Evolutionary conservation across 306 rosid genomes (phyloP).

Genomic region (Mucuna pruriens): DNA sequence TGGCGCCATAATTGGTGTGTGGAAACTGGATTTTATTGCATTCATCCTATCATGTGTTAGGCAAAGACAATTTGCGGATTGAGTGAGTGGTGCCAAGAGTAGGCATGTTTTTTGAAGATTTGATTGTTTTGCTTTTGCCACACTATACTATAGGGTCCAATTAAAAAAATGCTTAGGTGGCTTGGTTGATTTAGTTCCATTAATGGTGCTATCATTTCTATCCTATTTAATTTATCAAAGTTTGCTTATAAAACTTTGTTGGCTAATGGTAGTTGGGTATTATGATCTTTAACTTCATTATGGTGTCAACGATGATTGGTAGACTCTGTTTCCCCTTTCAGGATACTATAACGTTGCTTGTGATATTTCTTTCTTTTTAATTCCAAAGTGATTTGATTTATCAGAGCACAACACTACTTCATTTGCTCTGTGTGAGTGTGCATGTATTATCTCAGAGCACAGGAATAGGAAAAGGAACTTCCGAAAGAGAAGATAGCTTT

Average conservation of each 20-base stretch:
- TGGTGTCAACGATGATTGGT: conserved; percentile 2
- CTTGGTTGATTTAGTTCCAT: conserved; percentile 12
- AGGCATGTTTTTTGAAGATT: neutral
- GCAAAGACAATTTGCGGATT: neutral
- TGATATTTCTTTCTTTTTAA: conserved; percentile 12
- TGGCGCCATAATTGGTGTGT: conserved; percentile 4
- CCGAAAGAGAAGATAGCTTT: neutral
- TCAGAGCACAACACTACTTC: conserved; percentile 9
- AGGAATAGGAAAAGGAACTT: neutral
- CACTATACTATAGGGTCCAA: neutral
- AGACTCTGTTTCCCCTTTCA: conserved; percentile 6
- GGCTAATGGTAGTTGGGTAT: neutral
- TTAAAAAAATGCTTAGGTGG: neutral
- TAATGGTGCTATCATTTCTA: conserved; percentile 5
- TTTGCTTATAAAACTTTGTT: neutral
- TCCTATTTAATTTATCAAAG: conserved; percentile 1
- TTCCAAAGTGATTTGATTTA: conserved; percentile 25
- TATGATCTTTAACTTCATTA: conserved; percentile 18
- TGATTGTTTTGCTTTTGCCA: neutral
- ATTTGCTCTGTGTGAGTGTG: neutral
- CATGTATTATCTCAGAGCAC: conserved; percentile 3
- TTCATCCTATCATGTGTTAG: neutral
- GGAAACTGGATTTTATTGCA: neutral
- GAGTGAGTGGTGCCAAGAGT: conserved; percentile 10
- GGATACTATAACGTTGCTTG: conserved; percentile 15